A percentile compares a stretch with the other conserved stretches of the same genome.
These are phyloP conservation scores for Cercospora janseana DNA, from an alignment of 2,329 filamentous ascomycete species.

Conservation along the genomic window DNA sequence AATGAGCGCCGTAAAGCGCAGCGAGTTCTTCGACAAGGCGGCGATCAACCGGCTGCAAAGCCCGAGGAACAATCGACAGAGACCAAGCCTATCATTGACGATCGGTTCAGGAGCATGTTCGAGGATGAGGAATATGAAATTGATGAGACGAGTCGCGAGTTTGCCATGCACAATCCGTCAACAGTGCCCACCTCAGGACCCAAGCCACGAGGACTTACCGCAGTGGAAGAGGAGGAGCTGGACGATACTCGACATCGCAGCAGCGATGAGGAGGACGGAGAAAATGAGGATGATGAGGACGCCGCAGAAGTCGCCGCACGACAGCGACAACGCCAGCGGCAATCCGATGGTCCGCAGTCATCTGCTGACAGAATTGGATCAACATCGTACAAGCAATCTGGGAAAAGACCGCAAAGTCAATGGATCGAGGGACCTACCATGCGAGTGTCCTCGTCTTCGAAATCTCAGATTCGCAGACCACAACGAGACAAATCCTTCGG, in stretches of 20 bases:
- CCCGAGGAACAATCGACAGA: slow-evolving; percentile 40
- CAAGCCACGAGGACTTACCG: slow-evolving; percentile 53
- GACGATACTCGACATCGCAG: slow-evolving; percentile 39
- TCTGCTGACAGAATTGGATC: slow-evolving; percentile 60
- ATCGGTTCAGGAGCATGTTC: slow-evolving; percentile 84
- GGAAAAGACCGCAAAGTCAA: slow-evolving; percentile 45
- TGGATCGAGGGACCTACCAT: slow-evolving; percentile 48
- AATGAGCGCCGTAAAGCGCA: slow-evolving; percentile 48
- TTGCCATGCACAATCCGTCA: slow-evolving; percentile 84
- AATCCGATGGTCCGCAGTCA: slow-evolving; percentile 38
- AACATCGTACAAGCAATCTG: slow-evolving; percentile 60
- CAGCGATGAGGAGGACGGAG: slow-evolving; percentile 41
- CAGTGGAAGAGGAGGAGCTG: slow-evolving; percentile 60
- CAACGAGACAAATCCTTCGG: slow-evolving; percentile 58
- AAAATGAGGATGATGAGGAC: slow-evolving; percentile 36
- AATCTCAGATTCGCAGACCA: slow-evolving; percentile 36
- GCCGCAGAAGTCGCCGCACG: slow-evolving; percentile 20
- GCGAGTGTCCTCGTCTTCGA: slow-evolving; percentile 57
- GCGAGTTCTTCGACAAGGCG: slow-evolving; percentile 57
- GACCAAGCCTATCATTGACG: slow-evolving; percentile 63
- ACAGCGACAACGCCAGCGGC: slow-evolving; percentile 44
- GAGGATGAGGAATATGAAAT: slow-evolving; percentile 90
- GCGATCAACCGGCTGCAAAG: slow-evolving; percentile 55
- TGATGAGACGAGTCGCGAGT: slow-evolving; percentile 85
- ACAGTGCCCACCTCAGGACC: slow-evolving; percentile 52